phyloP scores from a whole-genome alignment of 1,139 yeast species.

The Geotrichum europaeum region DNA sequence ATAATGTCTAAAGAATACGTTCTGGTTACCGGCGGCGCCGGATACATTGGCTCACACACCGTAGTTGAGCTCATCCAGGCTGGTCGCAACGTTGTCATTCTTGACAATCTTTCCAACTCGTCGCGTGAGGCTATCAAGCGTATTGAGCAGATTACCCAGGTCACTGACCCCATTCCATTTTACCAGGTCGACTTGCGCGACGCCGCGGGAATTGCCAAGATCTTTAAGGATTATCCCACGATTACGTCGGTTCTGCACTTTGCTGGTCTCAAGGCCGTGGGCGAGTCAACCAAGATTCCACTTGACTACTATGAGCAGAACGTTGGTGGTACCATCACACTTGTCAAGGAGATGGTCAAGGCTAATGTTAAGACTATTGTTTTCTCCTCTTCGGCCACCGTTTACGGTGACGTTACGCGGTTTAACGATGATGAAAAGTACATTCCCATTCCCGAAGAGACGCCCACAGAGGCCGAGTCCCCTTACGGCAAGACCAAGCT shows the following conservation, averaged over 20 bases:
- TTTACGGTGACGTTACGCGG: constrained; percentile 76
- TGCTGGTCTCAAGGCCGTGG: constrained; percentile 85
- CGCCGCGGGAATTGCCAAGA: constrained; percentile 41
- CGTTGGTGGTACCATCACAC: constrained; percentile 56
- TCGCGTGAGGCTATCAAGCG: constrained; percentile 63
- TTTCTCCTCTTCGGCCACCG: constrained; percentile 77
- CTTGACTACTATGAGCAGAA: constrained; percentile 65
- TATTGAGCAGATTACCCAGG: constrained; percentile 50
- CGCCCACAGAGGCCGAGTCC: constrained; percentile 70
- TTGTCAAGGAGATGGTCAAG: constrained; percentile 50
- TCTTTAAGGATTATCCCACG: constrained; percentile 45
- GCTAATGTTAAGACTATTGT: constrained; percentile 52
- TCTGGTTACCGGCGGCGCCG: constrained; percentile 82
- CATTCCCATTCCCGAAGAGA: constrained; percentile 76
- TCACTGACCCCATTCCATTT: constrained; percentile 45
- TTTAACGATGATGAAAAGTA: constrained; percentile 45
- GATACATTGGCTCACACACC: constrained; percentile 82
- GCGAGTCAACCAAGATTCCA: constrained; percentile 73
- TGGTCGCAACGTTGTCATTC: constrained; percentile 63
- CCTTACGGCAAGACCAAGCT: constrained; percentile 75
- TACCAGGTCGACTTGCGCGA: constrained; percentile 56
- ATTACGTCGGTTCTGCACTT: constrained; percentile 67
- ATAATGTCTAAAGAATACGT: constrained; percentile 36
- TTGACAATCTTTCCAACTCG: constrained; percentile 66
- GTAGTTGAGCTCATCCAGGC: constrained; percentile 58